Evolutionary conservation across 1,284 basidiomycete genomes (phyloP).

Genomic region (Microbotryum lychnidis-dioicae): DNA sequence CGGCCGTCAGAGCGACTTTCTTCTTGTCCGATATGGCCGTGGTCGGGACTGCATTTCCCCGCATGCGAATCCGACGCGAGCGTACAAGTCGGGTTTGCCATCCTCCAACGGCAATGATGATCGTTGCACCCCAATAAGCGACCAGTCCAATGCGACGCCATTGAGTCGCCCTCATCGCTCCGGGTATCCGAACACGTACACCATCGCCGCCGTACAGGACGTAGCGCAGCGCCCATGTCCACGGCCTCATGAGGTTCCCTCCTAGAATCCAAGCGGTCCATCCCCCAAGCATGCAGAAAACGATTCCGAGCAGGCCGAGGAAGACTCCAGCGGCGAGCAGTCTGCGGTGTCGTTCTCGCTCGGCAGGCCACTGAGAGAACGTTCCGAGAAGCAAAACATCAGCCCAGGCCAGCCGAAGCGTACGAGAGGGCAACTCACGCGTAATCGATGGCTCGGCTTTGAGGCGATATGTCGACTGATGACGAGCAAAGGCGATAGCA

Average conservation of each 20-base stretch:
- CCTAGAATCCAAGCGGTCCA: slow-evolving; percentile 89
- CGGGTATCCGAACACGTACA: slow-evolving; percentile 26
- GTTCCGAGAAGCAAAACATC: background rate
- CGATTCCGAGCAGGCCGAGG: slow-evolving; percentile 63
- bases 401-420: background rate
- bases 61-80: slow-evolving; percentile 52
- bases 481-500: slow-evolving; percentile 88
- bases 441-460: slow-evolving; percentile 74
- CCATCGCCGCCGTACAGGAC: slow-evolving; percentile 56
- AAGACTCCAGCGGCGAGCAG: slow-evolving; percentile 83
- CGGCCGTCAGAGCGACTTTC: background rate
- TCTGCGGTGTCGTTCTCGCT: slow-evolving; percentile 74
- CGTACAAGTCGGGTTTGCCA: slow-evolving; percentile 83
- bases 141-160: slow-evolving; percentile 80
- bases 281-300: slow-evolving; percentile 76
- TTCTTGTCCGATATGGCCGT: slow-evolving; percentile 7
- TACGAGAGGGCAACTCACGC: background rate
- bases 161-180: slow-evolving; percentile 30
- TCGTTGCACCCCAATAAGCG: slow-evolving; percentile 74
- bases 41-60: slow-evolving; percentile 1
- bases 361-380: slow-evolving; percentile 62
- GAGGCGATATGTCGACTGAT: slow-evolving; percentile 88
- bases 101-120: slow-evolving; percentile 74
- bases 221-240: slow-evolving; percentile 70
- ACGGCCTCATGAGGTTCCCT: slow-evolving; percentile 54